These are phyloP conservation scores for Eutrema salsugineum DNA, from an alignment of 441 rosid species.

Conservation along the genomic window DNA sequence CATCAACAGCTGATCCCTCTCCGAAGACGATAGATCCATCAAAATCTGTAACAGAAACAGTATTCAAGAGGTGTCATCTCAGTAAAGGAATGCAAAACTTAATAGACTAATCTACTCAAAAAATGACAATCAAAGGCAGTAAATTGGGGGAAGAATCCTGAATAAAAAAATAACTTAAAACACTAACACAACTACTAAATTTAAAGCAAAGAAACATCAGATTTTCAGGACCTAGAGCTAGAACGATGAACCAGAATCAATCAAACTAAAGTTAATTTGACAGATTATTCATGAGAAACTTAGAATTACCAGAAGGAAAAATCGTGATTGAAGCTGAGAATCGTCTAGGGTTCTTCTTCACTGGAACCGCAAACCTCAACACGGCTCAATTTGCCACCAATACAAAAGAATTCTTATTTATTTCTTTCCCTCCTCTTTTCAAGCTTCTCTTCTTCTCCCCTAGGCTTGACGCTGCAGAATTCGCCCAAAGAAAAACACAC, in stretches of 20 bases:
- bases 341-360: constrained; percentile 34
- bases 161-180: background rate
- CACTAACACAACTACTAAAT: background rate
- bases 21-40: constrained; percentile 10
- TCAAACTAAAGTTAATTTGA: constrained; percentile 15
- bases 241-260: background rate
- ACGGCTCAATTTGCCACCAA: constrained; percentile 29
- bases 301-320: constrained; percentile 13
- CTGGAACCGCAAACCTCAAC: constrained; percentile 13
- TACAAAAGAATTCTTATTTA: background rate
- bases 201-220: background rate
- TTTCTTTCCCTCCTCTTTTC: constrained; percentile 4
- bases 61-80: constrained; percentile 7
- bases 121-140: background rate
- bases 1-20: constrained; percentile 25
- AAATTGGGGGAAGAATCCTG: background rate
- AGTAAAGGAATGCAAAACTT: background rate
- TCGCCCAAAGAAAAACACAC: background rate
- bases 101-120: background rate
- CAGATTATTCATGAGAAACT: background rate
- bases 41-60: constrained; percentile 17
- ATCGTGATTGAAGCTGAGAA: constrained; percentile 30
- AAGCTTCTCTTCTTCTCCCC: constrained; percentile 7
- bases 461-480: background rate
- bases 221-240: background rate